Conservation (phyloP, 2,329 filamentous ascomycete species). For the Hypocreales sp. region DNA sequence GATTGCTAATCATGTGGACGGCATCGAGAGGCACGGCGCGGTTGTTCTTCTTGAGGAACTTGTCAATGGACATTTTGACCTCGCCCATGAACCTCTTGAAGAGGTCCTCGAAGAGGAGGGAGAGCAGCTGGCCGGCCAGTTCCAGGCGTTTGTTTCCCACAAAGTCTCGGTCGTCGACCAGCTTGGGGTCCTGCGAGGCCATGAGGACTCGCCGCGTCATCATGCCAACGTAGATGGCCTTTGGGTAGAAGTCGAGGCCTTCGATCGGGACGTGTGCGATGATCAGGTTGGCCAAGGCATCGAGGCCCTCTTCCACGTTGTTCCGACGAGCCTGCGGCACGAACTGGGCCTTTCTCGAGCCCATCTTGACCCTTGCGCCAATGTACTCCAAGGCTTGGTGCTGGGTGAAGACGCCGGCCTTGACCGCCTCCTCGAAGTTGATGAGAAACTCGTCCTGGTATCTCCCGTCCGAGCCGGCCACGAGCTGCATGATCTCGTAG, state of each 20-base stretch:
- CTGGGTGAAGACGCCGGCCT: conserved; percentile 75
- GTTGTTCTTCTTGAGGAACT: conserved; percentile 86
- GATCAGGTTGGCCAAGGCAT: conserved; percentile 82
- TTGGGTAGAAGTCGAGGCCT: conserved; percentile 89
- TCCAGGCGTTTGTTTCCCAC: conserved; percentile 96
- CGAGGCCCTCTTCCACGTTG: conserved; percentile 79
- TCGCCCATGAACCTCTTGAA: conserved; percentile 91
- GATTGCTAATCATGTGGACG: conserved; percentile 65
- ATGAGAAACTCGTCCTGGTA: conserved; percentile 93
- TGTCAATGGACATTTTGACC: conserved; percentile 88
- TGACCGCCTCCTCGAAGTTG: conserved; percentile 87
- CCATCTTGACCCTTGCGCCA: conserved; percentile 76
- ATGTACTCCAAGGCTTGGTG: conserved; percentile 93
- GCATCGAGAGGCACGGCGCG: conserved; percentile 81
- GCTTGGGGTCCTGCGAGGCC: conserved; percentile 74
- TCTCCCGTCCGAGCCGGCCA: conserved; percentile 70
- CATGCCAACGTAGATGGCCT: conserved; percentile 88
- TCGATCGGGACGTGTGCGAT: conserved; percentile 89
- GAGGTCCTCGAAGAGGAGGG: conserved; percentile 87
- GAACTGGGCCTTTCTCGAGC: conserved; percentile 44
- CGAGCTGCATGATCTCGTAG: conserved; percentile 83
- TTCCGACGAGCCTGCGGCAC: conserved; percentile 50
- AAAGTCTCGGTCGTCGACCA: conserved; percentile 94
- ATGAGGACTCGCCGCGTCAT: conserved; percentile 96
- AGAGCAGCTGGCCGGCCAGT: conserved; percentile 83